Base-by-base conservation (phyloP, 176 grass and related monocot genomes). In the Raddia distichophylla region DNA sequence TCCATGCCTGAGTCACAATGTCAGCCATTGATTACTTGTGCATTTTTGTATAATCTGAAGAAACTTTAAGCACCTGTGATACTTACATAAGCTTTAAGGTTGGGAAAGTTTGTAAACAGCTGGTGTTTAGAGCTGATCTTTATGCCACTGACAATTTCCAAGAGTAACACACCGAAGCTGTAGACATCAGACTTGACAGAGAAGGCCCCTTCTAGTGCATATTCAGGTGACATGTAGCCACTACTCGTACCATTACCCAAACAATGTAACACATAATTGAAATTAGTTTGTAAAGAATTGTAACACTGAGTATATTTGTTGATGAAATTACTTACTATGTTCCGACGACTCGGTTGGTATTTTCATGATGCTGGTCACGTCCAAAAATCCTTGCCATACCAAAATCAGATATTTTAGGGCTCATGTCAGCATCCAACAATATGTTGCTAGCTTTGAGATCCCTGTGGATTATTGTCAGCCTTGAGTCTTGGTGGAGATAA, bases 401-500 rank as follows among this genome's bases (percentile, higher is more conserved):
- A 60, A 84, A 84, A 74, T 84, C 82, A 17, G 73, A 84, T 67
- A 84, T 84, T 27, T 84, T 84, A 5, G 82, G 73, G 32, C 44
- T 77, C 73, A 84, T 84, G 18, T 84, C 73, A 13, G 51, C 73
- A 69, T 84, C 73, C 40, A 84, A 53, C 3, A 84, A 27, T 59
- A 84, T 60, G 42, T 84, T 84, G 62, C 73, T 69, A 53, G 73
- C 63, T 76, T 84, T 77, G 16, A 84, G 72, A 75, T 84, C 73
- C 16, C 82, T 74, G 44, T 84, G 82, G 7, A 84, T 84, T 84
- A 84, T 67, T 46, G 18, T 61, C 40, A 80, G 35, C 9, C 75
- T 57, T 77, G 86, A 88, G 68, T 91, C 89, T 76, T 85, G 89
- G 68, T 88, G 89, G 12, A 91, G 76, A 62, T 91, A 91, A 60